Evolutionary conservation across 345 rosid genomes (phyloP), one percentile per base, ranked within the genome.

Genomic region (Rhodomyrtus tomentosa): DNA sequence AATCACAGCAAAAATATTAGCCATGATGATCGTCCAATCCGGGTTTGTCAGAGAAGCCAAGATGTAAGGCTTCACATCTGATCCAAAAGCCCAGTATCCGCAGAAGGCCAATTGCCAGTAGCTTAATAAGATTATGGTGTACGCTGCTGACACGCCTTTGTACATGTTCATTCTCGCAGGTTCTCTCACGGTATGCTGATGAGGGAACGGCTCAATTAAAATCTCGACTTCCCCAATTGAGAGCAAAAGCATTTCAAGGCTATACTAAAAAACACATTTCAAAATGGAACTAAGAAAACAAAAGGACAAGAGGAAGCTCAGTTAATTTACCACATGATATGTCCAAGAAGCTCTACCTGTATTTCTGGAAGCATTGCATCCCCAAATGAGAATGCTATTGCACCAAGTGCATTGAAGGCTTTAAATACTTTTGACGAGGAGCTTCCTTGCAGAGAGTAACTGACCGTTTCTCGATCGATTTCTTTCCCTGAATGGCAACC

Each of bases 331-430:
- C 25, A 10, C 25, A 38, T 10, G 24, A 72, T 50, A 32, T 16
- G 27, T 55, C 8, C 9, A 42, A 50, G n/a, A 80, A 27, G 14
- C 38, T 24, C 40, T 83, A 92, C 94, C 90, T 92, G 93, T 88
- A 91, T 91, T 87, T 91, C 94, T 11, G 92, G 94, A 85, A 91
- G 94, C 93, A 92, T 89, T 51, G 91, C 93, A 85, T 91, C 93
- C 80, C 93, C 94, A 76, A 92, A 91, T 29, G 92, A 91, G 84
- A 89, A 92, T 49, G 93, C 94, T 73, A 92, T 91, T 58, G 88
- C 88, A 55, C 92, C 94, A 12, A 90, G 86, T 83, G 94, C 93
- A 53, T 89, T 91, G 87, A 91, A 92, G 74, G 94, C 92, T 85
- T 85, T 88, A 83, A 91, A 92, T 48, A 32, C 81, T 89, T 83